Percentiles rank a stretch among this genome's conserved stretches.
Evolutionary conservation across 192 early-diverging fungal species (phyloP).

Genomic region (Backusella sp.): DNA sequence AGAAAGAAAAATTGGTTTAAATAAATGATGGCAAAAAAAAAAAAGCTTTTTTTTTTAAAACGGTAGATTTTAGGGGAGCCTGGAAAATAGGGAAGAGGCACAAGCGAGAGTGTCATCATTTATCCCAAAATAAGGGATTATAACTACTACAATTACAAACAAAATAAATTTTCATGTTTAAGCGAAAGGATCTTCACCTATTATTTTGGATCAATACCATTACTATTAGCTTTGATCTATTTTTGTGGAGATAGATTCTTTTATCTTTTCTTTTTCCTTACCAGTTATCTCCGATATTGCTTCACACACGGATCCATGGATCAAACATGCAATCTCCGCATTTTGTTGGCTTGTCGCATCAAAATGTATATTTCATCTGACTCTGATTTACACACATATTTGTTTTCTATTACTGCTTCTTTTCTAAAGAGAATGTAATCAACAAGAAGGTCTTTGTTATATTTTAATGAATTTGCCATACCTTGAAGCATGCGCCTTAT

Average conservation of each 20-base stretch:
- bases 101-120: not conserved
- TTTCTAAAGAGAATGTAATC: not conserved
- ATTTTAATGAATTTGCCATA: not conserved
- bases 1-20: not conserved
- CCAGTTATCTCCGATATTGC: not conserved
- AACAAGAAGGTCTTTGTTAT: not conserved
- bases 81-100: conserved; percentile 7
- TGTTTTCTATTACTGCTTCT: not conserved
- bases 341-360: not conserved
- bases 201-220: not conserved
- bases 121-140: not conserved
- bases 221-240: not conserved
- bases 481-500: not conserved
- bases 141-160: not conserved
- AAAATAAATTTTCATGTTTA: not conserved
- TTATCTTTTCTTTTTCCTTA: not conserved
- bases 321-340: conserved; percentile 2
- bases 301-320: not conserved
- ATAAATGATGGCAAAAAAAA: conserved; percentile 9
- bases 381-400: not conserved
- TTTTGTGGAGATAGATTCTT: not conserved
- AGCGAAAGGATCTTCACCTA: not conserved
- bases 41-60: not conserved
- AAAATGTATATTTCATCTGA: not conserved
- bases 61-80: not conserved